Base-by-base conservation (phyloP, 2,329 filamentous ascomycete species). In the Calonectria hawksworthii region DNA sequence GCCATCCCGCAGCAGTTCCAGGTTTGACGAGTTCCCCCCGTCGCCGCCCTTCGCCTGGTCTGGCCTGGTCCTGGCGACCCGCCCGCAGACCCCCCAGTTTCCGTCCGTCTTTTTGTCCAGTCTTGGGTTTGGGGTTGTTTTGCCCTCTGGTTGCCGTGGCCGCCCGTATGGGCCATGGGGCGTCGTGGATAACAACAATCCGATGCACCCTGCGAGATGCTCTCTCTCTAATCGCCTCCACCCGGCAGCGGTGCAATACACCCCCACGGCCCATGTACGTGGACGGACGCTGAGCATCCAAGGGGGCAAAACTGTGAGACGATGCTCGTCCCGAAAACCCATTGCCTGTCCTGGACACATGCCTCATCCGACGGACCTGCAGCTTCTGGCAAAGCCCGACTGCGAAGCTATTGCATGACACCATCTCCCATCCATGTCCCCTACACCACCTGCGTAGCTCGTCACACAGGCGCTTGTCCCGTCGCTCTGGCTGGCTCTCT, bases 281-380 rank as follows among this genome's bases (percentile, higher is more conserved):
- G 61, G 61, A 47, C 47, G 36, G 61, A 47, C 47, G 34, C 65
- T 61, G 56, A 38, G 23, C 56, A 61, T 61, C 56, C 56, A 61
- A 61, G 56, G 34, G 56, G 56, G n/a, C n/a, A 32, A 61, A 36
- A 61, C 56, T 61, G 56, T 61, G 56, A 61, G 56, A 61, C 56
- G 56, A 61, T 61, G 56, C 56, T n/a, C 36, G 54, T 59, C 32
- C 54, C 54, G 54, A 59, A 59, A 54, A 54, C 13, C 13, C 32
- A 59, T 59, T 59, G 54, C 59, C 59, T 44, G 38, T 64, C 61
- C 61, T 47, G 56, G 56, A 61, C 72, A 66, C 70, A 75, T 75
- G 76, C 77, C 75, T 75, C 76, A 74, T 73, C 77, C 79, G 78
- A 80, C 74, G 78, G 71, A 80, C 79, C 78, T 80, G 79, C 79